Base-by-base conservation (phyloP, 495 filamentous ascomycete genomes). In the Penicillium soppii region DNA sequence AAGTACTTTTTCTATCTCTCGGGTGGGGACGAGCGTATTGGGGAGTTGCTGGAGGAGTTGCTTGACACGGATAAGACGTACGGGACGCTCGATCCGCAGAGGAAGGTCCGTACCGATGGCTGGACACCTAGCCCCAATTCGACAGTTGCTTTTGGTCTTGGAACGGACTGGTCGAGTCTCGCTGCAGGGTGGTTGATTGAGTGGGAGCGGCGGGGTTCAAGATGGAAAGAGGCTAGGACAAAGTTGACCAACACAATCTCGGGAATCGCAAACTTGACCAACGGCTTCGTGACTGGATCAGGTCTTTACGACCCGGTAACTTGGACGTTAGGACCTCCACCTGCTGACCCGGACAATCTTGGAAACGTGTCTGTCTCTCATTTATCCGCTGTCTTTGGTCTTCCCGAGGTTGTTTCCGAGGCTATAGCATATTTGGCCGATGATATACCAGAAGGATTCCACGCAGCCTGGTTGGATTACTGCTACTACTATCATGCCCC, bases 161-260 rank as follows among this genome's bases (percentile, higher is more conserved):
- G 75, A 1, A 70, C 73, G 6, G 76, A 79, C 54, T 79, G 75
- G 71, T 68, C 71, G 7, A 70, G 70, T 1, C 58, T 79, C 6
- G 76, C 76, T 2, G 63, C 62, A 9, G 70, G 65, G 2, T 79
- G 74, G 72, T 57, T 77, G 7, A 57, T 75, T 2, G 76, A 74
- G 45, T 78, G 73, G 74, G 74, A 78, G 49, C 57, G 76, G 3
- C 70, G 68, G 7, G 69, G 68, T 5, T 57, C 70, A 7, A 59
- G 68, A 12, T 76, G 73, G 74, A 55, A 72, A 39, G 67, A 75
- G 47, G 65, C 71, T 8, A 59, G 50, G 2, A 37, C 50, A 5
- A 75, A 75, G 43, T 49, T 77, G 15, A 68, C 61, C 30, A 54
- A 53, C 13, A 73, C 67, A 6, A 62, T 71, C 42, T 57, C 59